These are phyloP conservation scores for Agroathelia rolfsii DNA, from an alignment of 1,284 basidiomycete species.

Conservation along the genomic window DNA sequence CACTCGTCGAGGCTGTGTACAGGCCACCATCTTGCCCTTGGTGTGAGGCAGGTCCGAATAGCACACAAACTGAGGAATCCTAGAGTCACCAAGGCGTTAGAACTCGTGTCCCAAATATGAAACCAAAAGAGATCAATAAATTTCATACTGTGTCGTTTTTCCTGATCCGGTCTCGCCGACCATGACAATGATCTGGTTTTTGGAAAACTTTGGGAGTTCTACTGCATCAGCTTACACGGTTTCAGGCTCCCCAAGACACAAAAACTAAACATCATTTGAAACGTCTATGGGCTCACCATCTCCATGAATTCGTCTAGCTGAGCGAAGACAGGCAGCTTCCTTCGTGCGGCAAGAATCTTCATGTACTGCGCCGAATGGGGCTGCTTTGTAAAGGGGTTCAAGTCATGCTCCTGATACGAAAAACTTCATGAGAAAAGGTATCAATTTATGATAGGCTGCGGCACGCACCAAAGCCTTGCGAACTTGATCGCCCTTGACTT, in stretches of 20 bases:
- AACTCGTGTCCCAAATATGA: slow-evolving; percentile 15
- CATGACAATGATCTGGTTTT: slow-evolving; percentile 90
- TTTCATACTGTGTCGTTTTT: slow-evolving; percentile 90
- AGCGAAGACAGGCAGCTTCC: slow-evolving; percentile 84
- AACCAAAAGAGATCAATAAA: slow-evolving; percentile 9
- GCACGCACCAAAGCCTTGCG: slow-evolving; percentile 60
- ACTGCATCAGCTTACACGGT: no score
- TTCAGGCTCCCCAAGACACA: no score
- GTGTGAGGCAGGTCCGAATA: slow-evolving; percentile 88
- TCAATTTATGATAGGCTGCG: neutral
- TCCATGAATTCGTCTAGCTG: slow-evolving; percentile 91
- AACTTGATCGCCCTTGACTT: slow-evolving; percentile 67
- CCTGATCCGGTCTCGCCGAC: slow-evolving; percentile 98
- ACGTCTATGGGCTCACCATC: no score
- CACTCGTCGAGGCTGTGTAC: slow-evolving; percentile 94
- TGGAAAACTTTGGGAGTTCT: slow-evolving; percentile 73
- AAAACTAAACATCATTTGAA: no score
- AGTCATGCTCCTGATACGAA: slow-evolving; percentile 56
- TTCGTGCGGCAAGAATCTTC: slow-evolving; percentile 79
- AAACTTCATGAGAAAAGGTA: slow-evolving; percentile 3
- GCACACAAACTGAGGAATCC: slow-evolving; percentile 93
- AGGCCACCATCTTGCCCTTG: slow-evolving; percentile 87
- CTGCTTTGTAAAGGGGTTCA: slow-evolving; percentile 83
- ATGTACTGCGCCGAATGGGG: slow-evolving; percentile 77
- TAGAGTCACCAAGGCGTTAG: slow-evolving; percentile 24